Percentiles rank a stretch among this genome's conserved stretches.
Evolutionary conservation across 2,329 filamentous ascomycete genomes (phyloP).

Genomic region (Herpomyces periplanetae): DNA sequence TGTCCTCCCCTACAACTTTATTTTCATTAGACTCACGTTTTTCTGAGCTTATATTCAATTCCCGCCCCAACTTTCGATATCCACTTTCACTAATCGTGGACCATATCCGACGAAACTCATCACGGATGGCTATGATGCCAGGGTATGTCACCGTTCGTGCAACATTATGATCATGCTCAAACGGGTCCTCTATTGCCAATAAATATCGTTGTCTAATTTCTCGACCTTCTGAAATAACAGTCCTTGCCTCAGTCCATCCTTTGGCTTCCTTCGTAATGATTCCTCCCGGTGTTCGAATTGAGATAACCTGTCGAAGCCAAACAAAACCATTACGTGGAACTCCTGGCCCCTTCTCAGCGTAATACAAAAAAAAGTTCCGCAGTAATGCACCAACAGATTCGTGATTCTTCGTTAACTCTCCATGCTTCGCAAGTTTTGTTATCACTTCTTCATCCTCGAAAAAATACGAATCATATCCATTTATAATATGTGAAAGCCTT

Average conservation of each 20-base stretch:
- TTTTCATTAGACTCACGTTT: no score
- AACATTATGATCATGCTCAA: constrained; percentile 56
- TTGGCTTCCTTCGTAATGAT: constrained; percentile 33
- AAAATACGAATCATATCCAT: constrained; percentile 31
- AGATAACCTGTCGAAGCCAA: constrained; percentile 43
- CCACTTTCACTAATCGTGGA: no score
- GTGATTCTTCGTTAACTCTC: constrained; percentile 22
- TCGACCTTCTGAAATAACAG: constrained; percentile 15
- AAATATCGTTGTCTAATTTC: constrained; percentile 43
- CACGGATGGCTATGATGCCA: constrained; percentile 38
- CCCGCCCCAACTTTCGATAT: no score
- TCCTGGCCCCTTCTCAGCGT: constrained; percentile 19
- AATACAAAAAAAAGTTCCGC: constrained; percentile 61
- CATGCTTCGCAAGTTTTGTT: constrained; percentile 14
- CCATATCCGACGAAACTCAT: constrained; percentile 50
- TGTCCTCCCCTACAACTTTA: no score
- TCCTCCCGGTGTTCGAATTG: constrained; percentile 28
- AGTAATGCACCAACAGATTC: constrained; percentile 30
- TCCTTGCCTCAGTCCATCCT: constrained; percentile 51
- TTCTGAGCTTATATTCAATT: no score
- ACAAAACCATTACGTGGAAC: constrained; percentile 19
- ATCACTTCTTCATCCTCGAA: constrained; percentile 37
- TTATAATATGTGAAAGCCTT: constrained; percentile 14
- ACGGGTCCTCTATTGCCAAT: constrained; percentile 67
- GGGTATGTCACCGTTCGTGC: constrained; percentile 48